Evolutionary conservation across 352 stramenopile genomes (phyloP).

Genomic region (Pythium myriotylum): DNA sequence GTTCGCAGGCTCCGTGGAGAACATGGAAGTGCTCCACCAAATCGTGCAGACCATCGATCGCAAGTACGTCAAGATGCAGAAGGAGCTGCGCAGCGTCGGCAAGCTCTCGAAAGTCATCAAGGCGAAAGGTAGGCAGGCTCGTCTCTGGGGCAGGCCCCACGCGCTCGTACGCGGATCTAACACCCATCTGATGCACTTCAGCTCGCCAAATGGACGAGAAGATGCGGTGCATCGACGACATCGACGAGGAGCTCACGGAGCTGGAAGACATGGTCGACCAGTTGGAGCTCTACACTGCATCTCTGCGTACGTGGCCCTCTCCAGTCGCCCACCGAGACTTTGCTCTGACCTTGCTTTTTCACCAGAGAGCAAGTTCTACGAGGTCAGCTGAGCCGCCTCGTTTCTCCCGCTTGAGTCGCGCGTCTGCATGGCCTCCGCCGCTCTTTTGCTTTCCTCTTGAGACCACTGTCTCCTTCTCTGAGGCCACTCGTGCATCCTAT

Average conservation of each 20-base stretch:
- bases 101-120: conserved; percentile 73
- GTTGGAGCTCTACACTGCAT: conserved; percentile 75
- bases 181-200: conserved; percentile 10
- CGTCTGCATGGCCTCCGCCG: no score
- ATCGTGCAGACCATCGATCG: conserved; percentile 59
- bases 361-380: conserved; percentile 75
- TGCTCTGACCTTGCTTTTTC: conserved; percentile 7
- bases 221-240: conserved; percentile 78
- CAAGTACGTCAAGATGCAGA: conserved; percentile 70
- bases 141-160: no score
- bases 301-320: conserved; percentile 51
- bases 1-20: conserved; percentile 66
- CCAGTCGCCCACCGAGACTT: background rate
- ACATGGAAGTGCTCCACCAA: conserved; percentile 69
- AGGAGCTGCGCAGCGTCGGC: conserved; percentile 56
- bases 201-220: conserved; percentile 67
- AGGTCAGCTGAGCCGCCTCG: conserved; percentile 36
- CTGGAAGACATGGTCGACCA: conserved; percentile 90
- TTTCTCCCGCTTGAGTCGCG: no score
- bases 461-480: no score
- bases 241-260: conserved; percentile 84
- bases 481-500: conserved; percentile 1
- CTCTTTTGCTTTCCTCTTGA: no score
- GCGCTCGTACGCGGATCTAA: no score
- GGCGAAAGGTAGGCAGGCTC: conserved; percentile 55